Evolutionary conservation across 2,329 filamentous ascomycete genomes (phyloP).

Genomic region (Fusarium armeniacum): DNA sequence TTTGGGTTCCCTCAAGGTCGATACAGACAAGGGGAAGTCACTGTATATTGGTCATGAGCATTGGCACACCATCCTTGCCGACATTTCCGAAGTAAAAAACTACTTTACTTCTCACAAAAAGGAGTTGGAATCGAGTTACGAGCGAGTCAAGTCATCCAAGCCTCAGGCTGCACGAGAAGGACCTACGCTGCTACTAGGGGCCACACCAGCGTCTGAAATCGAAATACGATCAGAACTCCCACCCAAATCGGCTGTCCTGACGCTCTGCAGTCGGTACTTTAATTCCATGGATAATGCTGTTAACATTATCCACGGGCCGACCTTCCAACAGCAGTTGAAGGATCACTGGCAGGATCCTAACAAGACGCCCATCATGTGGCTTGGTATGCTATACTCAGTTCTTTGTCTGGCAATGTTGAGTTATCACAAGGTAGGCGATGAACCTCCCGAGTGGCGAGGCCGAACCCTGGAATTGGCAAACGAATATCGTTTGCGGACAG

Average conservation of each 20-base stretch:
- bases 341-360: constrained; percentile 78
- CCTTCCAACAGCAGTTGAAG: constrained; percentile 81
- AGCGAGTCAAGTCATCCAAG: constrained; percentile 79
- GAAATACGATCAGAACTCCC: constrained; percentile 87
- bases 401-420: constrained; percentile 83
- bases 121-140: constrained; percentile 85
- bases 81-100: constrained; percentile 93
- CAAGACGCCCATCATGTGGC: constrained; percentile 81
- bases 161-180: constrained; percentile 71
- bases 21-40: constrained; percentile 80
- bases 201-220: constrained; percentile 76
- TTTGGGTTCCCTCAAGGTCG: constrained; percentile 86
- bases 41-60: constrained; percentile 87
- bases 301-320: constrained; percentile 84
- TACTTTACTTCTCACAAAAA: constrained; percentile 91
- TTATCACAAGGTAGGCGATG: constrained; percentile 83
- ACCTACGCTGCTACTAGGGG: constrained; percentile 84
- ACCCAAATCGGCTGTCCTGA: constrained; percentile 83
- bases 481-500: constrained; percentile 78
- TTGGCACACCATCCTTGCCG: constrained; percentile 83
- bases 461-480: constrained; percentile 70
- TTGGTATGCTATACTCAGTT: constrained; percentile 82
- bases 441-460: constrained; percentile 83
- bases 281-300: constrained; percentile 81
- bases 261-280: constrained; percentile 90